Percentiles rank a stretch among this genome's conserved stretches.
Conservation (phyloP, 108 stramenopile genomes). For the Cyclotella choctawhatcheeana region DNA sequence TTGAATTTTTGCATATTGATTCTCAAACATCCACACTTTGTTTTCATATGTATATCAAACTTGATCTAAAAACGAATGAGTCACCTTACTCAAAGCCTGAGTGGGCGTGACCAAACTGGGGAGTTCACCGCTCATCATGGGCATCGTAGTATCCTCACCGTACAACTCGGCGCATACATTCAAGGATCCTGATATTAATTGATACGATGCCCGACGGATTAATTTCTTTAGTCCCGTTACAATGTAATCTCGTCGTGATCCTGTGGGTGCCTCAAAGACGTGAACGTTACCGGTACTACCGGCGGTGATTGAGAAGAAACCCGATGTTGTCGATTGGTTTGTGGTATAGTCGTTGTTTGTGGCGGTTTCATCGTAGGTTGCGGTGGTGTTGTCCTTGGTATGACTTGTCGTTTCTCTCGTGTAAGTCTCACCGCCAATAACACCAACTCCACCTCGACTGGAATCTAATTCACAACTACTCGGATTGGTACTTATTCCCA, state of each 20-base stretch:
- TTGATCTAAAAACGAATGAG: constrained; percentile 65
- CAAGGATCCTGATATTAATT: constrained; percentile 65
- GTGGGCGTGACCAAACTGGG: constrained; percentile 49
- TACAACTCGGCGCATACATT: constrained; percentile 60
- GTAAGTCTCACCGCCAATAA: neutral
- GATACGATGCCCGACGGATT: constrained; percentile 53
- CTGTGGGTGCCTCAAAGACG: constrained; percentile 69
- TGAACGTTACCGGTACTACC: constrained; percentile 61
- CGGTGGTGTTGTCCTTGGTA: neutral
- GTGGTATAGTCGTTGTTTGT: constrained; percentile 3
- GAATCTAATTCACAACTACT: constrained; percentile 6
- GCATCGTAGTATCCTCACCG: constrained; percentile 43
- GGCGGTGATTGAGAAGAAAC: constrained; percentile 77
- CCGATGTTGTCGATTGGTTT: neutral
- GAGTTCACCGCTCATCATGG: constrained; percentile 54
- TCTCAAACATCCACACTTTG: too few species aligned
- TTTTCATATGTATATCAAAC: too few species aligned
- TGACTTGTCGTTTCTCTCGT: constrained; percentile 8
- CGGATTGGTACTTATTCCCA: neutral
- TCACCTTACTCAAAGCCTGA: constrained; percentile 57
- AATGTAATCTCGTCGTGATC: constrained; percentile 54
- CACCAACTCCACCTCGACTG: neutral
- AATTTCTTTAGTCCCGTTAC: constrained; percentile 64
- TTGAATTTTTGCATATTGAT: too few species aligned
- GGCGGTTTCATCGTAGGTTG: too few species aligned